phyloP scores from a whole-genome alignment of 805 yeast genomes.

The Pichia phayaonensis region DNA sequence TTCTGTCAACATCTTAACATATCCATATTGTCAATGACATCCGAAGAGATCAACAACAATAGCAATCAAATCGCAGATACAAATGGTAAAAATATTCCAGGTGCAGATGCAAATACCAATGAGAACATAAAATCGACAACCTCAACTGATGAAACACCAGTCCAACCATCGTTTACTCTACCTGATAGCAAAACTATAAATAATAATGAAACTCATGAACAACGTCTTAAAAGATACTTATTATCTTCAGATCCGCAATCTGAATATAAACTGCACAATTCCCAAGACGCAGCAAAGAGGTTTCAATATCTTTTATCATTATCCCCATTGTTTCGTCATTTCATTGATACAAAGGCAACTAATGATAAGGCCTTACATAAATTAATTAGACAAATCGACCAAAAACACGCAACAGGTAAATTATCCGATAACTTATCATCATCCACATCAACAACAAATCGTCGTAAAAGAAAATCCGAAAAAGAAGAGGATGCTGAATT shows the following conservation, averaged over 20 bases:
- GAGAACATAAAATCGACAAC: not conserved
- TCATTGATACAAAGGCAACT: constrained; percentile 73
- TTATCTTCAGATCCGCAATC: constrained; percentile 47
- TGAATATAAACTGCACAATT: constrained; percentile 47
- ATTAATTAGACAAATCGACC: constrained; percentile 49
- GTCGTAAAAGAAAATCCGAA: constrained; percentile 78
- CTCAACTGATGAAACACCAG: not conserved
- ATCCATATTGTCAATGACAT: not conserved
- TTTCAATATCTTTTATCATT: constrained; percentile 74
- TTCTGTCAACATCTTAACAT: not conserved
- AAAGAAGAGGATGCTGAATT: constrained; percentile 94
- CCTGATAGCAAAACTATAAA: constrained; percentile 6
- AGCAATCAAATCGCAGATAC: not conserved
- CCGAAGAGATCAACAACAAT: not conserved
- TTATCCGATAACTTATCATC: constrained; percentile 15
- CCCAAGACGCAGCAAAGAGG: constrained; percentile 58
- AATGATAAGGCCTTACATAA: constrained; percentile 67
- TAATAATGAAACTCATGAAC: constrained; percentile 25
- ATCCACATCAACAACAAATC: constrained; percentile 1
- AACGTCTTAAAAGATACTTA: constrained; percentile 42
- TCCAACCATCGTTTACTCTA: not conserved
- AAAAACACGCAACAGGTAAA: constrained; percentile 34
- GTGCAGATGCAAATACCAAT: not conserved
- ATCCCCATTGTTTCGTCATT: constrained; percentile 82
- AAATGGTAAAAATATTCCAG: not conserved